A percentile compares a stretch with the other conserved stretches of the same genome.
phyloP scores from a whole-genome alignment of 1,284 basidiomycete genomes.

The Neonothopanus nambi region DNA sequence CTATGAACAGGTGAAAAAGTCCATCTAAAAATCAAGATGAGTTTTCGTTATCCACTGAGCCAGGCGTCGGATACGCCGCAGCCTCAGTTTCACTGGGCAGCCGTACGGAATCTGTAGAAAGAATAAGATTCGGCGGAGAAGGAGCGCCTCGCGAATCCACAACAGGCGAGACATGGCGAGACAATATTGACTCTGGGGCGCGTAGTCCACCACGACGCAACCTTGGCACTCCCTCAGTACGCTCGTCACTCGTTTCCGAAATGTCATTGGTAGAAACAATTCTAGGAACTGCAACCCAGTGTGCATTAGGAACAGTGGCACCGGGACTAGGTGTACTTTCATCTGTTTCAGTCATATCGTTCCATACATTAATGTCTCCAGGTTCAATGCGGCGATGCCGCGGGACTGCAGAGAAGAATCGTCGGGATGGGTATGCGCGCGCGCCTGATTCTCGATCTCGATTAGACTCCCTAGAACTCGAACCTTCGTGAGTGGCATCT shows the following conservation, averaged over 20 bases:
- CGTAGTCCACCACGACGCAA: constrained; percentile 60
- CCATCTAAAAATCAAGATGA: neutral
- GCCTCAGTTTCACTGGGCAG: constrained; percentile 10
- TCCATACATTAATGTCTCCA: constrained; percentile 7
- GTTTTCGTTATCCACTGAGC: neutral
- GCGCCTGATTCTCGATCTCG: constrained; percentile 18
- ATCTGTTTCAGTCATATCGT: constrained; percentile 1
- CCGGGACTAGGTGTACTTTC: neutral
- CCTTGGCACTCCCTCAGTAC: constrained; percentile 37
- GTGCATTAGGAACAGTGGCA: neutral
- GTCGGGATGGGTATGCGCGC: neutral
- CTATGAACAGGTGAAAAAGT: neutral
- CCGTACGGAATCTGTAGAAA: too few species aligned
- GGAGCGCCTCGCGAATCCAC: neutral
- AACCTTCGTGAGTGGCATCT: constrained; percentile 19
- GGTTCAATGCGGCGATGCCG: neutral
- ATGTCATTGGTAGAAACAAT: constrained; percentile 14
- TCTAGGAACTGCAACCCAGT: constrained; percentile 18
- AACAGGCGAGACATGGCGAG: constrained; percentile 43
- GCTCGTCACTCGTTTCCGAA: constrained; percentile 30
- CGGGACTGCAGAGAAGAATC: constrained; percentile 3
- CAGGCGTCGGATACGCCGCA: neutral
- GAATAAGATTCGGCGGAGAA: neutral
- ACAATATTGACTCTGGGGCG: constrained; percentile 56
- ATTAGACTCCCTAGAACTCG: neutral